Percentiles rank a stretch among this genome's conserved stretches.
Evolutionary conservation across 352 stramenopile species (phyloP).

Genomic region (Phytophthora aleatoria): DNA sequence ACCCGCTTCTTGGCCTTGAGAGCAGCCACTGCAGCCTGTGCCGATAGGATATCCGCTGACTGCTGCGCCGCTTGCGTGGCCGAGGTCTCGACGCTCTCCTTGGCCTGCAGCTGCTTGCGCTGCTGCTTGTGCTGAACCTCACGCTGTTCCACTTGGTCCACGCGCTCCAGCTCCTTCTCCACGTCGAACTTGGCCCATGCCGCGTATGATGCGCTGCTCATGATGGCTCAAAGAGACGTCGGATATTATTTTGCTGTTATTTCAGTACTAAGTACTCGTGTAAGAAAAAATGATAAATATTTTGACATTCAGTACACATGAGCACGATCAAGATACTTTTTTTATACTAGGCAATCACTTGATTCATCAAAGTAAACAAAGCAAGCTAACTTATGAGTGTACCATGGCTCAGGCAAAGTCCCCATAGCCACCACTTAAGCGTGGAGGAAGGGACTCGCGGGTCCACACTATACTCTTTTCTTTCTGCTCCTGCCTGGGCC

Average conservation of each 20-base stretch:
- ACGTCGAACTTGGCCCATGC: constrained; percentile 73
- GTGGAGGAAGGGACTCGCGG: background rate
- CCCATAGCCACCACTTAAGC: background rate
- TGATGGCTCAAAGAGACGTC: background rate
- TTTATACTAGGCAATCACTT: constrained; percentile 26
- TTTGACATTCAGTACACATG: too few species aligned
- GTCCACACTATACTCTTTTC: constrained; percentile 10
- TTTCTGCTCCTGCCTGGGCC: constrained; percentile 6
- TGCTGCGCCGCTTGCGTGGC: constrained; percentile 50
- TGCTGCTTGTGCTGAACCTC: constrained; percentile 41
- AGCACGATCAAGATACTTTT: constrained; percentile 15
- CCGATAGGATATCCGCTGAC: constrained; percentile 62
- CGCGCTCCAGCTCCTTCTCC: constrained; percentile 61
- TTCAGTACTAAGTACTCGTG: background rate
- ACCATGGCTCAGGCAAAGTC: background rate
- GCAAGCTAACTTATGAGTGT: constrained; percentile 49
- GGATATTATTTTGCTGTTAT: background rate
- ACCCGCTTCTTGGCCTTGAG: constrained; percentile 59
- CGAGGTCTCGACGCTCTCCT: constrained; percentile 55
- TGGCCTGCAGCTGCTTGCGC: constrained; percentile 44
- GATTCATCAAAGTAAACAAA: constrained; percentile 48
- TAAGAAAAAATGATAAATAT: too few species aligned
- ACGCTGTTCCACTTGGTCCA: constrained; percentile 45
- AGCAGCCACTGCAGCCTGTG: constrained; percentile 66
- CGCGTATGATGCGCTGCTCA: constrained; percentile 54